Conservation (phyloP, 2,329 filamentous ascomycete species). For the Sphaceloma murrayae region DNA sequence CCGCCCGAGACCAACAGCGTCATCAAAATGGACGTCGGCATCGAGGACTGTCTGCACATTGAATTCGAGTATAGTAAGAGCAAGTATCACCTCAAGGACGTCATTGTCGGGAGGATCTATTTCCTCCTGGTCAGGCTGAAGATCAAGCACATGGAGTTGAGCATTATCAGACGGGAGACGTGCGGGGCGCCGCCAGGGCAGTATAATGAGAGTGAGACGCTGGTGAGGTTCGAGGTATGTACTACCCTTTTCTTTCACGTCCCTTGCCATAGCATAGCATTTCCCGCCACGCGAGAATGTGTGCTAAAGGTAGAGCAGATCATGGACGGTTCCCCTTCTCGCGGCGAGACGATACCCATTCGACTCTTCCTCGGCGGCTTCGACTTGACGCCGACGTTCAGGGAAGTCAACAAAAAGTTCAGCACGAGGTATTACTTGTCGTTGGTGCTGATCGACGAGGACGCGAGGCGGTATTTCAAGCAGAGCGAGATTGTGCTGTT, state of each 20-base stretch:
- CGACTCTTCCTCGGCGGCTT: conserved; percentile 94
- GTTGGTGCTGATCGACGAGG: conserved; percentile 57
- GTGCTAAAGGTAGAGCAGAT: conserved; percentile 49
- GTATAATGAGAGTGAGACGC: conserved; percentile 97
- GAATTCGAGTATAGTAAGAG: conserved; percentile 99
- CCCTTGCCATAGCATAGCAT: conserved; percentile 10
- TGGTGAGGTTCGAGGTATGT: conserved; percentile 84
- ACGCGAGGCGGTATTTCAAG: conserved; percentile 96
- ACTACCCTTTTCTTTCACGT: conserved; percentile 17
- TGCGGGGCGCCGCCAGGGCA: conserved; percentile 95
- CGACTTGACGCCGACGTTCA: conserved; percentile 94
- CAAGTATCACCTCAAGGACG: conserved; percentile 98
- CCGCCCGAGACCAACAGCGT: conserved; percentile 95
- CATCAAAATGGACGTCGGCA: conserved; percentile 99
- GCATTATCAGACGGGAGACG: conserved; percentile 92
- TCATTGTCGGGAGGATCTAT: conserved; percentile 97
- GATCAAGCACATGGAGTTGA: conserved; percentile 99
- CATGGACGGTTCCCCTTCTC: conserved; percentile 97
- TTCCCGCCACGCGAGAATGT: conserved; percentile 12
- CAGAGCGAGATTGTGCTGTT: conserved; percentile 97
- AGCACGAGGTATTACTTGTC: conserved; percentile 97
- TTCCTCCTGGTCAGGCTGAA: conserved; percentile 94
- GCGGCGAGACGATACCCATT: conserved; percentile 91
- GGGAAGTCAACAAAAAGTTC: conserved; percentile 99
- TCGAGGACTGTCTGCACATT: conserved; percentile 97